Evolutionary conservation across 176 grass and related monocot genomes (phyloP).

Genomic region (Eragrostis nindensis): DNA sequence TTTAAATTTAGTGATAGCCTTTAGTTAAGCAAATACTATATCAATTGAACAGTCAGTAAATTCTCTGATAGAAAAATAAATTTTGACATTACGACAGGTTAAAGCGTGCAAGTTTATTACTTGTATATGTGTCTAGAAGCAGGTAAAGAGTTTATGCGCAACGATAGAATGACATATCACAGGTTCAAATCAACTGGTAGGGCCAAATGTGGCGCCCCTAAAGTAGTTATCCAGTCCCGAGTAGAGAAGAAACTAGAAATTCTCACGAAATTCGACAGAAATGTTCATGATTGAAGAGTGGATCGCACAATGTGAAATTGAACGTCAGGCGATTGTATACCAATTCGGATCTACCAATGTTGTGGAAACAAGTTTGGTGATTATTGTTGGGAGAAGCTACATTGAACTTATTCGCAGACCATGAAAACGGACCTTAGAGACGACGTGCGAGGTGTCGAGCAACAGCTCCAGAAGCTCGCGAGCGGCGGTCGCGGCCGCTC

Average conservation of each 20-base stretch:
- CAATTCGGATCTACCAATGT: not conserved
- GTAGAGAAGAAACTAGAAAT: not conserved
- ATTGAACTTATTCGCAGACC: not conserved
- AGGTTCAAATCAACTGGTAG: not conserved
- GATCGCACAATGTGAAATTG: not conserved
- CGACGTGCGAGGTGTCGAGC: conserved; percentile 96
- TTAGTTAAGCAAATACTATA: not conserved
- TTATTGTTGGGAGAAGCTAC: not conserved
- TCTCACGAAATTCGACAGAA: not conserved
- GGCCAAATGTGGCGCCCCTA: not conserved
- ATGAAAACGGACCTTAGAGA: conserved; percentile 74
- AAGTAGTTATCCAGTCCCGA: not conserved
- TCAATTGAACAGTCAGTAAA: not conserved
- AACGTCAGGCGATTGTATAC: not conserved
- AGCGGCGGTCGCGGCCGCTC: conserved; percentile 54
- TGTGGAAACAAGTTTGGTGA: not conserved
- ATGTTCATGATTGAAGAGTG: not conserved
- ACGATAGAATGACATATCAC: not conserved
- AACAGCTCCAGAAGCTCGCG: conserved; percentile 91
- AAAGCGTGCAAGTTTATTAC: not conserved
- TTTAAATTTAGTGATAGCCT: not conserved
- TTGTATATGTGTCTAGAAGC: not conserved
- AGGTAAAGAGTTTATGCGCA: not conserved
- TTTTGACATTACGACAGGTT: not conserved
- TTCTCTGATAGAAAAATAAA: not conserved